Evolutionary conservation across 345 rosid species (phyloP), one percentile per base, ranked within the genome.

Genomic region (Angophora floribunda): DNA sequence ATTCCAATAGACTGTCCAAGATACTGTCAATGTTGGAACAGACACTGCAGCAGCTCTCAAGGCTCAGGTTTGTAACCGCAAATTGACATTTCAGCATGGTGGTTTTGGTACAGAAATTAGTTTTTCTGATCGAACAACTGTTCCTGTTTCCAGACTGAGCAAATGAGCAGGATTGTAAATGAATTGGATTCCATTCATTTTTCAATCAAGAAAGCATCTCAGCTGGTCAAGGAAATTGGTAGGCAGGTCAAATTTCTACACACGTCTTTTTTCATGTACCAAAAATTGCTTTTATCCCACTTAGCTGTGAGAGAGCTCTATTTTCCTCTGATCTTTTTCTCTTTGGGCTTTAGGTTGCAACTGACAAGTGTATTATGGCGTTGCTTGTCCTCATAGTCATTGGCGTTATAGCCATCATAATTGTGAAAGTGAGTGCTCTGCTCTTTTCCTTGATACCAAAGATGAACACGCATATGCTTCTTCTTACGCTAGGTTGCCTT

Each of bases 131-230:
- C 2, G 16, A 85, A 85, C 47, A 85, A 10, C 47, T 52, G 63
- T 85, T 51, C 87, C 87, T 85, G 84, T 91, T 49, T 94, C 85
- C 94, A 96, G 99, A 98, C 99, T 8, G 99, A 98, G 87, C 98
- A 98, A 95, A 98, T 98, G 99, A 94, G 97, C 91, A 96, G 98
- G 93, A 95, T 98, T 87, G 99, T 98, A 80, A 96, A 98, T 91
- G 99, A 98, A 91, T 94, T 98, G 9, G 99, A 98, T 90, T 94
- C 99, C 32, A 98, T 98, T 89, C 97, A 98, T 91, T 98, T 97
- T 89, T 98, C 99, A 79, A 92, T 98, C 91, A 95, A 98, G 93
- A 98, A 93, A 89, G 99, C 99, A 88, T 95, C 99, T 85, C 91
- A 97, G 93, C 91, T 98, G 90, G 99, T 97, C 88, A 98, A 97